Conservation (phyloP, 2,329 filamentous ascomycete genomes). For the Xylariaceae sp. region DNA sequence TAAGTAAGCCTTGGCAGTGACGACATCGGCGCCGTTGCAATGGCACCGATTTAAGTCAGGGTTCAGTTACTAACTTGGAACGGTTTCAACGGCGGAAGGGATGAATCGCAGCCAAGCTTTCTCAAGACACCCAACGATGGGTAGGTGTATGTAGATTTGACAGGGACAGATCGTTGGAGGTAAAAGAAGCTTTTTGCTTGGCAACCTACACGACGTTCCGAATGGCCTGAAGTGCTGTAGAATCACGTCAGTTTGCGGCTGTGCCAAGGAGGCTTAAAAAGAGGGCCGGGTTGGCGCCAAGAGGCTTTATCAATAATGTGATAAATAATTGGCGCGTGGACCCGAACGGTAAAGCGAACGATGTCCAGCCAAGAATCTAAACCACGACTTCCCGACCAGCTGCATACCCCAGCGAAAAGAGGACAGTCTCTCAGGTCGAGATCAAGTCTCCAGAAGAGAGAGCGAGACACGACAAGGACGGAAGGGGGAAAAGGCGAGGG, state of each 20-base stretch:
- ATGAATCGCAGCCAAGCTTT: slow-evolving; percentile 14
- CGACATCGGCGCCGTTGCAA: slow-evolving; percentile 1
- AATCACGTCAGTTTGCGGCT: slow-evolving; percentile 29
- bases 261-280: slow-evolving; percentile 33
- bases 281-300: slow-evolving; percentile 34
- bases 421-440: neutral
- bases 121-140: slow-evolving; percentile 6
- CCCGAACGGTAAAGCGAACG: slow-evolving; percentile 6
- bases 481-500: slow-evolving; percentile 11
- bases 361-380: slow-evolving; percentile 9
- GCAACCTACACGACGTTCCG: slow-evolving; percentile 37
- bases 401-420: neutral
- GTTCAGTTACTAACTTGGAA: neutral
- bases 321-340: slow-evolving; percentile 20
- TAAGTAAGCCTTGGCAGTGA: slow-evolving; percentile 16
- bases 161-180: slow-evolving; percentile 19
- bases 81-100: neutral
- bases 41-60: neutral
- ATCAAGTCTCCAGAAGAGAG: neutral
- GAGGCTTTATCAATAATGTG: slow-evolving; percentile 23
- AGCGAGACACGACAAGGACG: neutral
- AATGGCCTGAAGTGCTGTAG: slow-evolving; percentile 35
- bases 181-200: slow-evolving; percentile 31
- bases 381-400: slow-evolving; percentile 2
- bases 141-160: slow-evolving; percentile 15